Base-by-base conservation (phyloP, 768 basidiomycete genomes). In the Agrocybe pediades region DNA sequence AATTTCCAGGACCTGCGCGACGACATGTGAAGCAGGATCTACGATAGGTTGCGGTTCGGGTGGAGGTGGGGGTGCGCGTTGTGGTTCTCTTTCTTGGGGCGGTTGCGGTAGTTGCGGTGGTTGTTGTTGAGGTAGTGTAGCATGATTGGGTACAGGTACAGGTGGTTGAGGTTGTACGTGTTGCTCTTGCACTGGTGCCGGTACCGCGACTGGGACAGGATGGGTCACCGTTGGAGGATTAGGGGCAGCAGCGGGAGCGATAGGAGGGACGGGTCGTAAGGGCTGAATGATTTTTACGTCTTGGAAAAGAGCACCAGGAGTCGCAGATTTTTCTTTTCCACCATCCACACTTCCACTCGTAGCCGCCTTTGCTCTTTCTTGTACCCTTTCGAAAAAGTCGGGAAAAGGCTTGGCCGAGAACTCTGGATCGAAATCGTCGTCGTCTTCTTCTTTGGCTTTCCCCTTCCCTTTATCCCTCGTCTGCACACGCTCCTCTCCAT, bases 1-100 rank as follows among this genome's bases (percentile, higher is more conserved):
- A 41, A 92, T 79, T 60, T 89, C 87, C 30, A 87, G 71, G 25
- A 90, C 74, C 39, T 75, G 82, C 1, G 80, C 75, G 25, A 86
- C 52, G 41, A 51, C 27, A 26, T 42, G 9, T 40, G 62, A 56
- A 26, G 46, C 41, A n/a, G 57, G 53, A 41, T 68, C 62, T 36
- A 44, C 30, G 13, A 54, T 49, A 13, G 45, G 41, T 24, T 52
- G 50, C 3, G 53, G 55, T 42, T 49, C 39, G 13, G 51, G 52
- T 48, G 26, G 42, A 29, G 53, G 39, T 9, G 26, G 29, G 16
- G 51, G 47, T 17, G 21, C 13, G 16, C 45, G 60, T 8, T 51
- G 46, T 26, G 61, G 55, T 9, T 46, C 63, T 2, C 49, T 47
- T n/a, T 53, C 42, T 49, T 48, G 55, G 40, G 56, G 57, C 41